Base-by-base conservation (phyloP, 2,329 filamentous ascomycete species). In the Sclerotinia minor region DNA sequence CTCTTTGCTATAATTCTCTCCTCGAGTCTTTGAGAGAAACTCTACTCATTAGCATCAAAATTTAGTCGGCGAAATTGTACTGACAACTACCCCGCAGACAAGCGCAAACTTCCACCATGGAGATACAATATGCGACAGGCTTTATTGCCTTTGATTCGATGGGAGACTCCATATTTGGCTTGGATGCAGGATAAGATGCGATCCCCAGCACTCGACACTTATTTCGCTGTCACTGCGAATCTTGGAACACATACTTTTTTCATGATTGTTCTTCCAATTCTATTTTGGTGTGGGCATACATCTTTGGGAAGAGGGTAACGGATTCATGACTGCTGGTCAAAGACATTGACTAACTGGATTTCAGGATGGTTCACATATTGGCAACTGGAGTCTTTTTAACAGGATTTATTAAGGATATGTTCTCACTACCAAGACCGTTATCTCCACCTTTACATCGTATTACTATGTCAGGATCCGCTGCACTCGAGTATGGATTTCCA, bases 191-290 rank as follows among this genome's bases (percentile, higher is more conserved):
- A 89, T 73, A 87, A 83, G 77, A 80, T 94, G 77, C 91, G 94
- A 75, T 90, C 92, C 26, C 92, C 92, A 0, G 85, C 91, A 11
- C 88, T 98, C 75, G 95, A 99, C 80, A 92, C 92, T 71, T 99
- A 97, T 82, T 99, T 99, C 80, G 94, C 95, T 63, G 92, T 96
- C 72, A 96, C 94, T 0, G 95, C 95, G 71, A 99, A 98, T 79
- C 86, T 98, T 67, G 92, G 95, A 72, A 99, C 95, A 0, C 95
- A 99, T 80, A 99, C 95, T 0, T 98, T 97, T 82, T 99, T 97
- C 83, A 98, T 98, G 94, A 85, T 97, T 73, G 90, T 92, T 68
- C 82, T 99, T 75, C 95, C 95, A 7, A 92, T 98, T 72, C 85
- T 97, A 73, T 98, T 98, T 82, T 99, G 95, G 95, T 97, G 92